Evolutionary conservation across 2,329 filamentous ascomycete genomes (phyloP).

Genomic region (Alternaria rosae): DNA sequence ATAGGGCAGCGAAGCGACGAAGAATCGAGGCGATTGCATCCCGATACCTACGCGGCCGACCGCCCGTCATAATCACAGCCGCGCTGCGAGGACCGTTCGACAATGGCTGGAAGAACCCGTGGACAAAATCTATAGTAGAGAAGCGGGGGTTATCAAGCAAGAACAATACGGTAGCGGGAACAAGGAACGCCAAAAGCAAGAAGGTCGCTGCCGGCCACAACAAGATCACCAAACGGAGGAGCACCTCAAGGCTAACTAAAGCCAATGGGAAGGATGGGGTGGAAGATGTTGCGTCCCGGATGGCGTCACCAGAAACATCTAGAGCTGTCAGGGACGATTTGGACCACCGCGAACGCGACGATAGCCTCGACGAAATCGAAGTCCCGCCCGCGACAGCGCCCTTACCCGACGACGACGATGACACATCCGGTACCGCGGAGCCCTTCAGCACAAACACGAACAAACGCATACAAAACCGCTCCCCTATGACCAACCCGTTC

Average conservation of each 20-base stretch:
- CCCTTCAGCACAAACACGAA: conserved; percentile 28
- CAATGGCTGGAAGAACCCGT: conserved; percentile 48
- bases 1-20: conserved; percentile 59
- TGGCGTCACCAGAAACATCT: conserved; percentile 29
- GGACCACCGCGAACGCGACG: conserved; percentile 8
- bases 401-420: conserved; percentile 15
- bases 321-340: conserved; percentile 16
- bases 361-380: conserved; percentile 21
- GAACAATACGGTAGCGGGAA: not conserved
- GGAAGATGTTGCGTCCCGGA: conserved; percentile 3
- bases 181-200: not conserved
- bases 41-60: conserved; percentile 64
- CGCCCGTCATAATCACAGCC: conserved; percentile 67
- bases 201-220: not conserved
- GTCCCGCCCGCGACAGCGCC: conserved; percentile 28
- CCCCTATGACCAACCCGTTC: conserved; percentile 24
- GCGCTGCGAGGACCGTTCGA: conserved; percentile 68
- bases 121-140: conserved; percentile 23
- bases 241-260: not conserved
- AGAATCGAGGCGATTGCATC: conserved; percentile 68
- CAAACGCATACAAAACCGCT: conserved; percentile 16
- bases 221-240: not conserved
- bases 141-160: not conserved
- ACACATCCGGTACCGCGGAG: conserved; percentile 17
- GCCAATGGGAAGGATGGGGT: not conserved